phyloP scores from a whole-genome alignment of 805 yeast genomes.

The Metschnikowia chrysomelidarum region DNA sequence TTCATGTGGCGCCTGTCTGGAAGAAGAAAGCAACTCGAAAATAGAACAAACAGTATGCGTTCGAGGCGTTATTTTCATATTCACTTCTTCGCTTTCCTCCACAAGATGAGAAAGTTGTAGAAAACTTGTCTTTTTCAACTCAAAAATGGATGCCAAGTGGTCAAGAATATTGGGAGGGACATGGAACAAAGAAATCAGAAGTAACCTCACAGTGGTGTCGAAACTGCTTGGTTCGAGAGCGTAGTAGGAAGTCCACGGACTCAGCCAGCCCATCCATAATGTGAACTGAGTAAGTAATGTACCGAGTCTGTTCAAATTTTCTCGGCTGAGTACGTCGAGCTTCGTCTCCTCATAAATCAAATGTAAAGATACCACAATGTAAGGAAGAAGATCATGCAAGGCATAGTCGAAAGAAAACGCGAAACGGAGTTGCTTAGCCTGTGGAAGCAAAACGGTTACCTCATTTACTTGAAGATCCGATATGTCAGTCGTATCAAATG shows the following conservation, averaged over 20 bases:
- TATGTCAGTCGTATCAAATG: slow-evolving; percentile 32
- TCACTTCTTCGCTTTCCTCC: slow-evolving; percentile 59
- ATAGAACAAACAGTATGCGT: slow-evolving; percentile 56
- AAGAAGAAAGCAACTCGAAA: slow-evolving; percentile 61
- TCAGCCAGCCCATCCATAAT: slow-evolving; percentile 73
- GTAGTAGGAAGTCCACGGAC: slow-evolving; percentile 61
- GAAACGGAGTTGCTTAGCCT: slow-evolving; percentile 28
- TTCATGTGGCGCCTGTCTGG: slow-evolving; percentile 48
- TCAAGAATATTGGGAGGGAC: slow-evolving; percentile 61
- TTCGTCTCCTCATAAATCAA: slow-evolving; percentile 71
- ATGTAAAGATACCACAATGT: slow-evolving; percentile 67
- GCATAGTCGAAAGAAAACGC: slow-evolving; percentile 35
- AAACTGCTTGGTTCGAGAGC: slow-evolving; percentile 29
- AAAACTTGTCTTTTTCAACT: slow-evolving; percentile 47
- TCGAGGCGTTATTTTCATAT: slow-evolving; percentile 62
- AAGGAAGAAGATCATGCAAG: slow-evolving; percentile 56
- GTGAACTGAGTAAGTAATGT: slow-evolving; percentile 59
- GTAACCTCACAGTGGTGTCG: slow-evolving; percentile 40
- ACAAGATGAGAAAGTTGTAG: slow-evolving; percentile 65
- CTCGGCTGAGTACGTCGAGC: slow-evolving; percentile 48
- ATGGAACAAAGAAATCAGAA: slow-evolving; percentile 46
- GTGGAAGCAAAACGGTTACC: slow-evolving; percentile 30
- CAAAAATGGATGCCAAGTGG: slow-evolving; percentile 52
- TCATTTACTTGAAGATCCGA: slow-evolving; percentile 21
- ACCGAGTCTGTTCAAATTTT: slow-evolving; percentile 43